Evolutionary conservation across 805 yeast genomes (phyloP).

Genomic region (Starmera caribaea): DNA sequence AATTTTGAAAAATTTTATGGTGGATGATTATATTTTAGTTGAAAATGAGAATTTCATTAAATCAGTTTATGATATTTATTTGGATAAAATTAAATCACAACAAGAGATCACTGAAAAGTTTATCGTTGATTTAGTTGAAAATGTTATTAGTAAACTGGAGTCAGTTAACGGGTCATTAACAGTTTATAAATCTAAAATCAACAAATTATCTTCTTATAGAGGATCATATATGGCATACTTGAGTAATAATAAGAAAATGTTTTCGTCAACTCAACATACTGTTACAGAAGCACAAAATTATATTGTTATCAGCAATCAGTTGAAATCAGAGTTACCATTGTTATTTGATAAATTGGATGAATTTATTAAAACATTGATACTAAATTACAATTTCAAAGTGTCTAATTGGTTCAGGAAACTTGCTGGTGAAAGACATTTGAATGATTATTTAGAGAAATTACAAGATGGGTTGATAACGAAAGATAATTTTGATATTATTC

Average conservation of each 20-base stretch:
- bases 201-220: slow-evolving; percentile 22
- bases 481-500: slow-evolving; percentile 28
- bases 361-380: slow-evolving; percentile 10
- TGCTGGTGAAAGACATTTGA: slow-evolving; percentile 19
- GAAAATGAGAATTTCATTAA: slow-evolving; percentile 12
- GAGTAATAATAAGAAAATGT: slow-evolving; percentile 3
- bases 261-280: not conserved
- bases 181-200: slow-evolving; percentile 15
- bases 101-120: slow-evolving; percentile 20
- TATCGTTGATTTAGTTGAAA: slow-evolving; percentile 16
- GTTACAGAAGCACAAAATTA: slow-evolving; percentile 12
- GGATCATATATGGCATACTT: slow-evolving; percentile 21
- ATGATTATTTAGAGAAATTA: slow-evolving; percentile 16
- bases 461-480: slow-evolving; percentile 12
- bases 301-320: slow-evolving; percentile 14
- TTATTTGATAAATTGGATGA: slow-evolving; percentile 10
- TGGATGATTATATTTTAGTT: slow-evolving; percentile 13
- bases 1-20: slow-evolving; percentile 21
- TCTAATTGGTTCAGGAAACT: slow-evolving; percentile 22
- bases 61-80: slow-evolving; percentile 20
- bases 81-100: slow-evolving; percentile 17
- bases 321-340: slow-evolving; percentile 22
- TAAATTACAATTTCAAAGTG: slow-evolving; percentile 13
- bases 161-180: slow-evolving; percentile 16
- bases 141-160: slow-evolving; percentile 20